Evolutionary conservation across 176 grass and related monocot species (phyloP), one percentile per base, ranked within the genome.

Genomic region (Eleusine indica): DNA sequence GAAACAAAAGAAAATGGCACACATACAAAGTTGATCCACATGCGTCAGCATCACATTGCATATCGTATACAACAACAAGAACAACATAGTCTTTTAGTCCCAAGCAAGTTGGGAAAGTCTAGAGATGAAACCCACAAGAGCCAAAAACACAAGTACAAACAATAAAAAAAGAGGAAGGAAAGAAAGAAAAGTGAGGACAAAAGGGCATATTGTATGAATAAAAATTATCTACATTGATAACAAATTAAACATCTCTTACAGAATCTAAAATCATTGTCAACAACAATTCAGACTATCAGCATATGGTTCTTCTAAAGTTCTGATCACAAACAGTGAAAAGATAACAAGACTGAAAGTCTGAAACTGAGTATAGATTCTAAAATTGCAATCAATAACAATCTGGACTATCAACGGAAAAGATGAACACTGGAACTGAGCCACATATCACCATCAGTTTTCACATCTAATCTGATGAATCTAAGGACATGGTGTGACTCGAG

Each of bases 1-100:
- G 8, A 73, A 78, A 66, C 53, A 77, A 49, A 68, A 53, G 43
- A 3, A 15, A 89, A 70, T 44, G n/a, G 38, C 56, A 54, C 9
- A 6, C 49, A 19, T 1, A 4, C 35, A 62, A 84, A 29, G 14
- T 1, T 14, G 21, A 14, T 21, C 30, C 7, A 48, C 16, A 58
- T 49, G 61, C 47, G 72, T 63, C 18, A 29, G 48, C 46, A 78
- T 65, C 28, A 32, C 7, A 40, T 49, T 81, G 35, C 35, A 42
- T 37, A 40, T 19, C 19, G 17, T 21, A 68, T 11, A 10, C 9
- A 35, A 35, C 32, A 35, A 35, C 32, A 35, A 35, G 2, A 35
- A 35, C 32, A 35, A 35, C 32, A 35, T 35, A 35, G 32, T 2
- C 32, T 35, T 35, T 35, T 35, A 35, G 32, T 2, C 32, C 32